Base-by-base conservation (phyloP, 306 rosid species). In the Ammopiptanthus mongolicus region DNA sequence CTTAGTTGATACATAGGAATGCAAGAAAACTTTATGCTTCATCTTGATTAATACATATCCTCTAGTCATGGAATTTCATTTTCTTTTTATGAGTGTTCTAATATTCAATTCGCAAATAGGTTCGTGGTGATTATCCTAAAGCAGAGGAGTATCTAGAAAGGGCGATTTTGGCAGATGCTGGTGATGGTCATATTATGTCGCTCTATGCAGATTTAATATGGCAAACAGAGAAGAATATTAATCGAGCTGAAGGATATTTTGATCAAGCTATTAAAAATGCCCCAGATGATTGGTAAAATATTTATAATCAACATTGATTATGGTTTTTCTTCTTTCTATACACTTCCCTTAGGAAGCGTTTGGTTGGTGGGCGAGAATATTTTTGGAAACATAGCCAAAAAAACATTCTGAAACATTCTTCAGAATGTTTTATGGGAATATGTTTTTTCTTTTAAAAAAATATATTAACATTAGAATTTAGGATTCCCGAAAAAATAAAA, bases 131-230 rank as follows among this genome's bases (percentile, higher is more conserved):
- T 64, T 86, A 72, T 66, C 31, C 29, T 8, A 89, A 87, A 82
- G 96, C 97, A 22, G 84, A 88, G 65, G 94, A 87, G 85, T 91
- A 84, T 33, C 83, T 84, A 65, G 91, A 78, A 65, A 94, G 97
- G 74, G 92, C 98, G 0, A 86, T 91, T 37, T 81, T 91, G 79
- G 87, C 84, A 23, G 81, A 84, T 57, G 94, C 97, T 15, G 66
- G 63, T 61, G 96, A 93, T 81, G 92, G 84, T 33, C 70, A 71
- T 73, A 58, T 76, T 70, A 31, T 91, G 31, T 85, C 90, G 8
- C 81, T 81, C 5, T 91, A 89, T 74, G 97, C 88, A 6, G 90
- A 88, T 66, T 68, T 93, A 34, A 87, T 89, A 73, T 93, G 97
- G 98, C 82, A 74, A 51, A 70, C 81, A 15, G 59, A 89, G n/a